Percentiles rank a stretch among this genome's conserved stretches.
phyloP scores from a whole-genome alignment of 345 rosid species.

The Eucalyptus paniculata region DNA sequence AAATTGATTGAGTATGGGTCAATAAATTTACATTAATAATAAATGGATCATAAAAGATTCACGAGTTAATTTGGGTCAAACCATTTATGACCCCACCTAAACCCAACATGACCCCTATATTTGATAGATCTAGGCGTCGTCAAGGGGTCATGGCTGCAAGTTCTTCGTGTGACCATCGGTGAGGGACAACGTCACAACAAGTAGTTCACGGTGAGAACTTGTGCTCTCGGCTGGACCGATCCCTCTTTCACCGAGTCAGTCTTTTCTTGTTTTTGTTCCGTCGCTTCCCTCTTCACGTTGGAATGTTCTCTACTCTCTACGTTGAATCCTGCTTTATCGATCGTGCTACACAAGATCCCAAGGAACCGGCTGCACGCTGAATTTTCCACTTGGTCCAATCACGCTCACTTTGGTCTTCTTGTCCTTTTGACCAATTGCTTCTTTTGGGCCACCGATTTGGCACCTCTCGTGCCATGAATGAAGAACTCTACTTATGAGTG shows the following conservation, averaged over 20 bases:
- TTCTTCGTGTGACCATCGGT: not conserved
- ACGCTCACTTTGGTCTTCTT: not conserved
- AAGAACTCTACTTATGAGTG: too few relatives aligned
- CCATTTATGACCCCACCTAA: accelerated
- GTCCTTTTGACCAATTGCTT: not conserved
- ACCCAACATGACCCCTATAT: too few relatives aligned
- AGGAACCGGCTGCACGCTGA: not conserved
- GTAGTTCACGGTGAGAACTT: not conserved
- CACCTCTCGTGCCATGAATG: too few relatives aligned
- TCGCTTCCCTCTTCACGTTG: not conserved
- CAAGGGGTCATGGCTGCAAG: not conserved
- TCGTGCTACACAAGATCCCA: not conserved
- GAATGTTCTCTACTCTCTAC: not conserved
- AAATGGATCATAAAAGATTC: too few relatives aligned
- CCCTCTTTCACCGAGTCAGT: not conserved
- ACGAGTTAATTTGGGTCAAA: accelerated
- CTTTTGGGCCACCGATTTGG: too few relatives aligned
- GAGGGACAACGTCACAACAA: not conserved
- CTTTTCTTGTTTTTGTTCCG: not conserved
- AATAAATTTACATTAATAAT: too few relatives aligned
- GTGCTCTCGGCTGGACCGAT: not conserved
- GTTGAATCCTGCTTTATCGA: not conserved
- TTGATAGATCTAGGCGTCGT: too few relatives aligned
- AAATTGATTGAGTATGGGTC: too few relatives aligned
- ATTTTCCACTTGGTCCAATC: not conserved